A percentile compares a stretch with the other conserved stretches of the same genome.
Conservation (phyloP, 768 basidiomycete genomes). For the Russula compacta region DNA sequence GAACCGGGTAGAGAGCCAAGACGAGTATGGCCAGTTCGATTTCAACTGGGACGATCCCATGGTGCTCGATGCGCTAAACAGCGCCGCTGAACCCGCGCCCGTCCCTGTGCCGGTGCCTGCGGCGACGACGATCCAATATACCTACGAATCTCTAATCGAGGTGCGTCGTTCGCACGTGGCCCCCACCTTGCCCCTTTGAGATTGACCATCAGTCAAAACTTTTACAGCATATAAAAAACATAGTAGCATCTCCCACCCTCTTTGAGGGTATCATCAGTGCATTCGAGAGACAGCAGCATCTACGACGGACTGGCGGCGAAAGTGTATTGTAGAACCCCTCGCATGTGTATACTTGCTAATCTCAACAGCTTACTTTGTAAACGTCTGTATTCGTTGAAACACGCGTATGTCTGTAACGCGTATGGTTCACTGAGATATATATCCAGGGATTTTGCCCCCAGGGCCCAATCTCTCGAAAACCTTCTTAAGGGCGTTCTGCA, state of each 20-base stretch:
- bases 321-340: not conserved
- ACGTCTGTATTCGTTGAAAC: not conserved
- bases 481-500: not conserved
- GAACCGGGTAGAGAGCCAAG: conserved; percentile 67
- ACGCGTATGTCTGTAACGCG: not conserved
- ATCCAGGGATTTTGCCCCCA: not conserved
- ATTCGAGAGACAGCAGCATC: not conserved
- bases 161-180: not conserved
- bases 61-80: conserved; percentile 36
- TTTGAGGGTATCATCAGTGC: not conserved
- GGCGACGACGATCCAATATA: conserved; percentile 2
- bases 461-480: not conserved
- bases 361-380: not conserved
- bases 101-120: not conserved
- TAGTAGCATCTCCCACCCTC: not conserved
- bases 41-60: conserved; percentile 55
- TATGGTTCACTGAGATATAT: too few relatives aligned
- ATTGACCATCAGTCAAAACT: not conserved
- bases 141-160: conserved; percentile 5
- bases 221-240: conserved; percentile 7
- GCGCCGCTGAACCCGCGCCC: not conserved
- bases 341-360: conserved; percentile 1
- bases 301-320: not conserved
- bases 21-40: conserved; percentile 55
- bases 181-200: not conserved